Base-by-base conservation (phyloP, 179 eudicot genomes). In the Patellifolia procumbens region DNA sequence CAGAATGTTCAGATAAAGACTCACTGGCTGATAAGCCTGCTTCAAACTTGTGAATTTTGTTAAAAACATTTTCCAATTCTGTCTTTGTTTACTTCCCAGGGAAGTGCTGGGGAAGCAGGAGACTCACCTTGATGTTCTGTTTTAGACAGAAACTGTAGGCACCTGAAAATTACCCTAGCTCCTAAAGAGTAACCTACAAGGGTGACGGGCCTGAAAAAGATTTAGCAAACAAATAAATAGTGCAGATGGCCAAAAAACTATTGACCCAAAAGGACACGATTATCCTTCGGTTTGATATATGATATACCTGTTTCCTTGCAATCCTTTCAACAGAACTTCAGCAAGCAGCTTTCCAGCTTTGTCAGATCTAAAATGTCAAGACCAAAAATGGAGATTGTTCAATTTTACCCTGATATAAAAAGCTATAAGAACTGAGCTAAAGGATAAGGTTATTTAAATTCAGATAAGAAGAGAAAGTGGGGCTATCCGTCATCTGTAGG, bases 271-370 rank as follows among this genome's bases (percentile, higher is more conserved):
- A 15, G 17, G 56, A 62, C 32, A 8, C 19, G 70, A 26, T 34
- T 42, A 74, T 46, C 59, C 34, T 59, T n/a, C 45, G 20, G 39
- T 39, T 26, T 65, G 61, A 61, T 46, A 39, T 7, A 34, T 72
- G 49, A 72, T 55, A 65, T 85, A 91, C 98, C 99, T 91, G 79
- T 91, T 86, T 37, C 99, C 99, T 75, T 95, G 99, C 80, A 93
- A 75, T 65, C 97, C 99, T 75, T 90, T 93, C 68, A 85, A 46
- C 29, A 95, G 80, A 66, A 93, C 97, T 84, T 95, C 97, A 65
- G 99, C 97, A 65, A 95, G 97, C 74, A 95, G 84, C 79, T 86
- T 91, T 81, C 99, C 99, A 26, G 99, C 97, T 87, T 95, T 95
- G 78, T 95, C 97, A 45, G 99, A 91, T 84, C 99, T 95, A 51